Percentiles rank a stretch among this genome's conserved stretches.
These are phyloP conservation scores for Wolfiporia cocos DNA, from an alignment of 1,284 basidiomycete genomes.

Conservation along the genomic window DNA sequence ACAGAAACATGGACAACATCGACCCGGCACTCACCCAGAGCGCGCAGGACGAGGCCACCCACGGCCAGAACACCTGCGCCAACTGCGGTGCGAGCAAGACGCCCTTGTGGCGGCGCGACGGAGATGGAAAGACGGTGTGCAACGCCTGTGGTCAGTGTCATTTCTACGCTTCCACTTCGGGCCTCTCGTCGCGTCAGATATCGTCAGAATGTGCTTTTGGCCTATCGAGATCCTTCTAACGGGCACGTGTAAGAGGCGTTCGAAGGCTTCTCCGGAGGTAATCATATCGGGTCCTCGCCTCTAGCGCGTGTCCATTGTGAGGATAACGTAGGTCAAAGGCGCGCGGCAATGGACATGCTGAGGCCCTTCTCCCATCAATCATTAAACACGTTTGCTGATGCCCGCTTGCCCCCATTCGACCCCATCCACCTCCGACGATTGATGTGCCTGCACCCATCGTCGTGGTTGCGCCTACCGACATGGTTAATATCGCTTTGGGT, in stretches of 20 bases:
- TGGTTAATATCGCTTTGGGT: conserved; percentile 14
- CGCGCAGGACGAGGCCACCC: conserved; percentile 14
- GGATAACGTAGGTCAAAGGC: conserved; percentile 14
- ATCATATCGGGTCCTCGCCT: conserved; percentile 28
- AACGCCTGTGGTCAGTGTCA: conserved; percentile 78
- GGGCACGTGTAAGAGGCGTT: conserved; percentile 27
- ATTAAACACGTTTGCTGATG: conserved; percentile 17
- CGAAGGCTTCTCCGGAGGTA: conserved; percentile 18
- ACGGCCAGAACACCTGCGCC: conserved; percentile 36
- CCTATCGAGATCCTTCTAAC: conserved; percentile 20
- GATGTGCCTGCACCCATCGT: conserved; percentile 19
- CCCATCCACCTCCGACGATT: conserved; percentile 7
- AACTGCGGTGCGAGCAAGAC: conserved; percentile 73
- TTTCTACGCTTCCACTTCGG: conserved; percentile 25
- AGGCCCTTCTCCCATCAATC: conserved; percentile 14
- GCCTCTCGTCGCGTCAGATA: conserved; percentile 18
- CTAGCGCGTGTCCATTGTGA: conserved; percentile 15
- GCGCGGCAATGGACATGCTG: conserved; percentile 13
- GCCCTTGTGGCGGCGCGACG: conserved; percentile 77
- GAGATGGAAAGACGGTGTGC: conserved; percentile 76
- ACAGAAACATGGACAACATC: conserved; percentile 16
- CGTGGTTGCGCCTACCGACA: conserved; percentile 10
- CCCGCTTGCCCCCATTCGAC: conserved; percentile 13
- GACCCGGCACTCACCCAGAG: conserved; percentile 21
- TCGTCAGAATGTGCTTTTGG: conserved; percentile 13